Evolutionary conservation across 1,284 basidiomycete species (phyloP).

Genomic region (Mycosarcoma mackinlayi): DNA sequence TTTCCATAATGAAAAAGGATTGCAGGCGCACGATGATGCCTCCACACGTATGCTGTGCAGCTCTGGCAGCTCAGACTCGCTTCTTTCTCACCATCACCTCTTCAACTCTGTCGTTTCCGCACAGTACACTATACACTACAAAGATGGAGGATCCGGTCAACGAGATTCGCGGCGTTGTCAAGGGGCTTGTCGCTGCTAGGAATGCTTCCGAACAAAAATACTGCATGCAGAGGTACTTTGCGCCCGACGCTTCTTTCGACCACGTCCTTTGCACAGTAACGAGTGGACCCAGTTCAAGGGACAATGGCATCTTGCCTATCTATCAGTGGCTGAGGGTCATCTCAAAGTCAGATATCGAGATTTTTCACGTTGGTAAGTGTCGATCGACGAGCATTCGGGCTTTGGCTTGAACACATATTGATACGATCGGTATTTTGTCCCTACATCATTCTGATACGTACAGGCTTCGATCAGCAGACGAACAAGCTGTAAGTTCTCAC

Average conservation of each 20-base stretch:
- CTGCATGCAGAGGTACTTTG: slow-evolving; percentile 57
- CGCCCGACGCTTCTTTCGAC: slow-evolving; percentile 63
- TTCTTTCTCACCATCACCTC: background rate
- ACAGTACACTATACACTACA: slow-evolving; percentile 3
- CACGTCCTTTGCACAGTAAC: slow-evolving; percentile 63
- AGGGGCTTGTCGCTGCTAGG: slow-evolving; percentile 61
- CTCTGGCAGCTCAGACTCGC: background rate
- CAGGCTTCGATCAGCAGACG: slow-evolving; percentile 29
- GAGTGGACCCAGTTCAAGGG: slow-evolving; percentile 55
- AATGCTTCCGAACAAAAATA: slow-evolving; percentile 61
- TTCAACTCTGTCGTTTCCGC: no score
- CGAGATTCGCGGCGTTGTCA: slow-evolving; percentile 60
- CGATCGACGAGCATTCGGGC: background rate
- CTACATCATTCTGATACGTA: background rate
- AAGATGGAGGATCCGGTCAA: slow-evolving; percentile 63
- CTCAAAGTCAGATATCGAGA: slow-evolving; percentile 56
- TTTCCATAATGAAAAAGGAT: no score
- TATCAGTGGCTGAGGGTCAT: slow-evolving; percentile 65
- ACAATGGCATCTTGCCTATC: slow-evolving; percentile 62
- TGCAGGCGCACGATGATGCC: slow-evolving; percentile 1
- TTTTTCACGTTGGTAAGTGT: slow-evolving; percentile 57
- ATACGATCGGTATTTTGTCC: no score
- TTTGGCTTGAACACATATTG: background rate
- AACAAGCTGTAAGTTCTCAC: slow-evolving; percentile 17
- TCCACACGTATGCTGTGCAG: background rate